Evolutionary conservation across 495 filamentous ascomycete genomes (phyloP).

Genomic region (Hypoxylon lienhwacheense): DNA sequence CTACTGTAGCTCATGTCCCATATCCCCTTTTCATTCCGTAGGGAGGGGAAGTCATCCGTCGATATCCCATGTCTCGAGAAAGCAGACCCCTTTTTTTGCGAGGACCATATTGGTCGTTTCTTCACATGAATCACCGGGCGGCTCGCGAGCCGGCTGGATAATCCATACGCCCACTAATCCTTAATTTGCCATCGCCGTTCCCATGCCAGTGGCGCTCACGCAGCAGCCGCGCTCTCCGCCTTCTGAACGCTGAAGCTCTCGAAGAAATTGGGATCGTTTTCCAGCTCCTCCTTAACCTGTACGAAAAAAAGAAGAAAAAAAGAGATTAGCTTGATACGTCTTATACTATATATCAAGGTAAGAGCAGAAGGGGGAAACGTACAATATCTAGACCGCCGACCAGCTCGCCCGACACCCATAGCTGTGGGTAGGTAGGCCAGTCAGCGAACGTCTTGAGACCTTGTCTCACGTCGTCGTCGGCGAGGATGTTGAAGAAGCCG

Average conservation of each 20-base stretch:
- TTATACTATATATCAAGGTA: neutral
- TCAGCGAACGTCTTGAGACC: conserved; percentile 93
- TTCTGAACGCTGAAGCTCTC: conserved; percentile 62
- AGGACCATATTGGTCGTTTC: no score
- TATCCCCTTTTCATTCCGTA: no score
- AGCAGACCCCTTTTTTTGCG: no score
- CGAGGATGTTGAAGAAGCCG: conserved; percentile 98
- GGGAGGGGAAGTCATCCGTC: no score
- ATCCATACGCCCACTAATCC: no score
- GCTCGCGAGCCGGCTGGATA: no score
- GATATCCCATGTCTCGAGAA: no score
- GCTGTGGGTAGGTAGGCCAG: conserved; percentile 95
- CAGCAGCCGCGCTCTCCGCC: conserved; percentile 38
- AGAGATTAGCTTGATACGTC: conserved; percentile 24
- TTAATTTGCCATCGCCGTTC: neutral
- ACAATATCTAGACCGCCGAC: conserved; percentile 97
- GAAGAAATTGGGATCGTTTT: conserved; percentile 73
- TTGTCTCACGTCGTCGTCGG: conserved; percentile 95
- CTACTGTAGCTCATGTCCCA: no score
- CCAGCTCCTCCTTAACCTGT: conserved; percentile 65
- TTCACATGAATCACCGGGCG: no score
- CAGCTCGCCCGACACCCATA: conserved; percentile 80
- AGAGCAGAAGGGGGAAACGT: conserved; percentile 49
- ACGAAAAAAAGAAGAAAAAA: neutral
- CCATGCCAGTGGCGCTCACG: conserved; percentile 9